Evolutionary conservation across 75 land plant species (phyloP).

Genomic region (Pinus albicaulis): DNA sequence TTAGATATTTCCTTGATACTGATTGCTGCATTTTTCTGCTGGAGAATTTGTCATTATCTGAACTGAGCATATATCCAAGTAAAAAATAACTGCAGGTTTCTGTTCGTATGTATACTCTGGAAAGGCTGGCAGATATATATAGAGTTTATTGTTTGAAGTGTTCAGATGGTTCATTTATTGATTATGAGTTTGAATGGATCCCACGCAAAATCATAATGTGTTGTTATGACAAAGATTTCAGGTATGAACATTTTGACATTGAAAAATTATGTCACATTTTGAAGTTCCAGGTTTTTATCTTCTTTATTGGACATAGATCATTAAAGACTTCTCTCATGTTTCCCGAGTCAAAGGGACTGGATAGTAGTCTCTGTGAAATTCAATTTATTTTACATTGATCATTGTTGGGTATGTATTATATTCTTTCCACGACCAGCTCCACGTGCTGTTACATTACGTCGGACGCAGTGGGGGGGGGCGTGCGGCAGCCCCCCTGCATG

Average conservation of each 20-base stretch:
- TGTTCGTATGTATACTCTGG: slow-evolving; percentile 67
- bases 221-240: slow-evolving; percentile 69
- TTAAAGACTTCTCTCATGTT: background rate
- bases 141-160: slow-evolving; percentile 26
- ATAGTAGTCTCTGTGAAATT: background rate
- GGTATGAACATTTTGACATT: slow-evolving; percentile 25
- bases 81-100: slow-evolving; percentile 34
- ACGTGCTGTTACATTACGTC: no score
- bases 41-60: background rate
- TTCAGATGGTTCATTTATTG: slow-evolving; percentile 21
- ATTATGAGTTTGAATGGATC: slow-evolving; percentile 65
- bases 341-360: background rate
- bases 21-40: background rate
- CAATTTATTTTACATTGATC: background rate
- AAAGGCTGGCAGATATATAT: slow-evolving; percentile 68
- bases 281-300: background rate
- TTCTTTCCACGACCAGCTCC: no score
- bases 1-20: background rate
- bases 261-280: background rate
- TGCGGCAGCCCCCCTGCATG: no score
- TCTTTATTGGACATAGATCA: background rate
- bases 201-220: slow-evolving; percentile 73
- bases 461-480: no score
- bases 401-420: no score
- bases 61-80: background rate